These are phyloP conservation scores for Cytospora mali DNA, from an alignment of 2,329 filamentous ascomycete genomes.

Conservation along the genomic window DNA sequence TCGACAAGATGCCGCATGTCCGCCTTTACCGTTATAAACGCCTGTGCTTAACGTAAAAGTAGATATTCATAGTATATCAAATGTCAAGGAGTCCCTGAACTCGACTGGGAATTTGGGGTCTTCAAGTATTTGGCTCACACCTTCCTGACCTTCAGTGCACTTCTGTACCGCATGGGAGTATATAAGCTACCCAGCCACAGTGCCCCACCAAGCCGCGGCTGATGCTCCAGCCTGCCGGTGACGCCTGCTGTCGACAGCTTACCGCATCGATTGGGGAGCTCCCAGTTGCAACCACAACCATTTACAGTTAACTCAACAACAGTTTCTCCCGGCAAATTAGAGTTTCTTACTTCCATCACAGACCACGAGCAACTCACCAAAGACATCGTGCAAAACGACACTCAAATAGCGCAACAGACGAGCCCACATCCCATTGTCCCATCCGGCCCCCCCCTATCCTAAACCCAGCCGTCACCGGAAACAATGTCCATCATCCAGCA, in stretches of 20 bases:
- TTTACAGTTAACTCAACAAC: background rate
- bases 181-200: background rate
- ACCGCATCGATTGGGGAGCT: background rate
- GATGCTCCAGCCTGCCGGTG: background rate
- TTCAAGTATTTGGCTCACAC: too few relatives aligned
- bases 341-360: background rate
- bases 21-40: too few relatives aligned
- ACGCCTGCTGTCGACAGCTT: background rate
- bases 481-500: slow-evolving; percentile 70
- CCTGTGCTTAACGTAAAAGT: too few relatives aligned
- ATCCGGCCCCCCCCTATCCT: background rate
- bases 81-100: background rate
- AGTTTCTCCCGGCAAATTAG: background rate
- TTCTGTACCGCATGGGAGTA: background rate
- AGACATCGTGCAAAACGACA: background rate
- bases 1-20: too few relatives aligned
- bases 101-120: too few relatives aligned
- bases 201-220: background rate
- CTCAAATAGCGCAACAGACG: background rate
- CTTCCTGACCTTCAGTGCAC: background rate
- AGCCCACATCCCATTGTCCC: background rate
- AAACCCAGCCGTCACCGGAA: slow-evolving; percentile 1
- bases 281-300: background rate
- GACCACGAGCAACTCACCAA: background rate
- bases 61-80: too few relatives aligned